phyloP scores from a whole-genome alignment of 2,329 filamentous ascomycete species.

The Colletotrichum sidae region DNA sequence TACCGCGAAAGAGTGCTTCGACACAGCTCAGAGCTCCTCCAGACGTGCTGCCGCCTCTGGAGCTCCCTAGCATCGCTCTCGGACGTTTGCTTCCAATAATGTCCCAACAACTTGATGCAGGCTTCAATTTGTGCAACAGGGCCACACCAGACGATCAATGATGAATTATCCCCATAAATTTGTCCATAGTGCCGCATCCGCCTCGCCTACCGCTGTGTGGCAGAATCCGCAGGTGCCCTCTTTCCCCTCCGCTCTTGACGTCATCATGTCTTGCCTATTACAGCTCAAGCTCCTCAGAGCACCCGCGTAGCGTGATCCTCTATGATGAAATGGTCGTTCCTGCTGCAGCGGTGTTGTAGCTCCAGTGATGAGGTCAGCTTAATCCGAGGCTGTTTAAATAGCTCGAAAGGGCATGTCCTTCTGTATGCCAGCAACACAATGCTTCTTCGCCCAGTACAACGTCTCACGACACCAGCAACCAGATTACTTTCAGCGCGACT shows the following conservation, averaged over 20 bases:
- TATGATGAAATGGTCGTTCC: constrained; percentile 36
- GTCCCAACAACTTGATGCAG: not conserved
- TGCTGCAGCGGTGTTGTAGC: constrained; percentile 14
- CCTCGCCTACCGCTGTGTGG: constrained; percentile 10
- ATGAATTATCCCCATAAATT: constrained; percentile 33
- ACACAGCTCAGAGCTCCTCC: no score
- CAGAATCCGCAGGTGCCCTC: constrained; percentile 13
- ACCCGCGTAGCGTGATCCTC: constrained; percentile 15
- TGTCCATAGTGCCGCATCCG: constrained; percentile 23
- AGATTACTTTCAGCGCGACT: not conserved
- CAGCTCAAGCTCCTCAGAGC: constrained; percentile 23
- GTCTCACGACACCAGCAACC: constrained; percentile 1
- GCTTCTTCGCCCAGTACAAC: not conserved
- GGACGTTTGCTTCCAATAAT: not conserved
- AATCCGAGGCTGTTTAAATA: constrained; percentile 27
- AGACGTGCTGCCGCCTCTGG: no score
- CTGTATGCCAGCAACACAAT: not conserved
- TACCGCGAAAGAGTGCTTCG: no score
- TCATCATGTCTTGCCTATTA: constrained; percentile 35
- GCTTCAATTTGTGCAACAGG: not conserved
- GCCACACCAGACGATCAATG: constrained; percentile 27
- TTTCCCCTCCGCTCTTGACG: constrained; percentile 30
- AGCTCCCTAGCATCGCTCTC: no score
- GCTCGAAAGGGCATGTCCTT: not conserved
- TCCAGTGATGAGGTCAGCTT: constrained; percentile 33